Evolutionary conservation across 1,284 basidiomycete genomes (phyloP), one percentile per base, ranked within the genome.

Genomic region (Cerrena zonata): DNA sequence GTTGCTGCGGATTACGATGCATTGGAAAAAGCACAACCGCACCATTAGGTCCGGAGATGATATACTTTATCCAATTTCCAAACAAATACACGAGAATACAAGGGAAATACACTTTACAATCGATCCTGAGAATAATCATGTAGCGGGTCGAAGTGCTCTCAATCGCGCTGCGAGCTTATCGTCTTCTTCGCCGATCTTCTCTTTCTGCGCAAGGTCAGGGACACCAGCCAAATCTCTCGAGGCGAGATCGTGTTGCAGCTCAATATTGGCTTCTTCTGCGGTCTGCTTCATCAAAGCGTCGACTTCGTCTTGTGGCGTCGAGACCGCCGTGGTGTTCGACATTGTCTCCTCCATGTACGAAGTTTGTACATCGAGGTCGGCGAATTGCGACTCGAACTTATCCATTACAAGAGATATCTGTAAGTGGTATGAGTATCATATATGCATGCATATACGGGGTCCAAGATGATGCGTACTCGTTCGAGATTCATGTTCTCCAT

Each of bases 401-500:
- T 99, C 96, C 96, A 99, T 99, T 15, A 99, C 93, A 55, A 92
- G 71, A 11, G 96, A 95, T 69, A 99, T 99, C 94, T 98, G 59
- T 30, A 34, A 13, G n/a, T n/a, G n/a, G n/a, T n/a, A n/a, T n/a
- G n/a, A 18, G 18, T 44, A 19, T 25, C 15, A 49, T 56, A 40
- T 41, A 50, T 37, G 25, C 22, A n/a, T n/a, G n/a, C n/a, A n/a
- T n/a, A n/a, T n/a, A n/a, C n/a, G n/a, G n/a, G n/a, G n/a, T n/a
- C n/a, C n/a, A 27, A 5, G 36, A 4, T 12, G n/a, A n/a, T n/a
- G n/a, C 84, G 63, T 63, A 94, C 94, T 67, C 87, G 78, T 64
- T 99, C 96, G 47, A 99, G 80, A 72, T 99, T 98, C 96, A 99
- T 99, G 69, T 80, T 91, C 65, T 97, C 91, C 96, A 99, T 98